Percentiles rank a stretch among this genome's conserved stretches.
Evolutionary conservation across 192 early-diverging fungal species (phyloP).

Genomic region (Coemansia guatemalensis): DNA sequence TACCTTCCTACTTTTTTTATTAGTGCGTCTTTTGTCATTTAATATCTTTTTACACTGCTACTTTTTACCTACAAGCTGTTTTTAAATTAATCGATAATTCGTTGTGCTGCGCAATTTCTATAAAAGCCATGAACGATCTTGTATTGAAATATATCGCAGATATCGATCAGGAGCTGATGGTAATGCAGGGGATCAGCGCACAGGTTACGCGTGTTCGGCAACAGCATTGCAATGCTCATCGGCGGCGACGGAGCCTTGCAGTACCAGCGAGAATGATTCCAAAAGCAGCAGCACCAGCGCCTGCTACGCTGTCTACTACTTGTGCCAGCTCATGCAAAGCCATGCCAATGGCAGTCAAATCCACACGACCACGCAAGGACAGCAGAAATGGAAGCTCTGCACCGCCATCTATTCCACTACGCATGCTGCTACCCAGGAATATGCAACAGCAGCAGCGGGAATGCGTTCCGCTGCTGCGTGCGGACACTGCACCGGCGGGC

Average conservation of each 20-base stretch:
- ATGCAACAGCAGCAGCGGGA: neutral
- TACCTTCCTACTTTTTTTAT: neutral
- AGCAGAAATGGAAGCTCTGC: conserved; percentile 14
- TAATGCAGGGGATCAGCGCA: conserved; percentile 44
- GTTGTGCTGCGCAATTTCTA: neutral
- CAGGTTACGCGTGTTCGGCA: conserved; percentile 35
- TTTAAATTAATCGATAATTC: neutral
- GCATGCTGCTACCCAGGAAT: conserved; percentile 23
- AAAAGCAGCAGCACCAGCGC: neutral
- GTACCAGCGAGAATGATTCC: neutral
- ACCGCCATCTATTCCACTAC: conserved; percentile 34
- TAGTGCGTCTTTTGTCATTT: neutral
- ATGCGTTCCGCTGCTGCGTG: neutral
- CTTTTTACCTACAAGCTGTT: neutral
- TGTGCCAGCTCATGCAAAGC: conserved; percentile 3
- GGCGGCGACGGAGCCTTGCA: conserved; percentile 7
- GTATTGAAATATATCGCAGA: conserved; percentile 24
- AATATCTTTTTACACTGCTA: neutral
- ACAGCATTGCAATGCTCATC: conserved; percentile 3
- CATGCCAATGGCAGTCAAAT: neutral
- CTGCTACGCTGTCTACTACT: neutral
- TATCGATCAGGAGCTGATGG: conserved; percentile 40
- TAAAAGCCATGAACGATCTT: conserved; percentile 11
- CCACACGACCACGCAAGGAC: conserved; percentile 13
- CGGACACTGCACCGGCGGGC: neutral